Base-by-base conservation (phyloP, 1,139 yeast species). In the Geotrichum citri-aurantii region DNA sequence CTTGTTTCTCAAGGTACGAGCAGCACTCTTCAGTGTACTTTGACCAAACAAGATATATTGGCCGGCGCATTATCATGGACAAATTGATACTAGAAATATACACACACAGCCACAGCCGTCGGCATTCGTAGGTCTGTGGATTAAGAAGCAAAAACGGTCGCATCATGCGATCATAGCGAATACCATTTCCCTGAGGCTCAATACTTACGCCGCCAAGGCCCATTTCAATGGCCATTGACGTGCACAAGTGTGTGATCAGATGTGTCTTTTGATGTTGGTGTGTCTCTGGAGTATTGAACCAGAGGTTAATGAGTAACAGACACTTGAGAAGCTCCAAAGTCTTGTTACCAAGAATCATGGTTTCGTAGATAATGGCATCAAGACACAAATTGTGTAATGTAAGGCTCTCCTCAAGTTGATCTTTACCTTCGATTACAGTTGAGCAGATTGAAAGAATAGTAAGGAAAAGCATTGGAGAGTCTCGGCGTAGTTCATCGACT, bases 231-330 rank as follows among this genome's bases (percentile, higher is more conserved):
- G 88, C 79, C 72, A 90, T 76, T 2, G 85, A 78, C n/a, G 86
- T 83, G 56, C 90, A 82, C 31, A 88, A 74, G 10, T 82, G 77
- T 59, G 84, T 82, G 64, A 88, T 77, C 58, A 88, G 73, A 68
- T 88, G 93, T 64, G 85, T 85, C 56, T 95, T 80, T 60, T 95
- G 81, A 65, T 87, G 87, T 64, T 84, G 86, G 64, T 88, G 87
- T 64, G 88, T 75, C 71, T 89, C 96, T 0, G 96, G 89, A 5
- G 88, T 82, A 65, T 86, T 88, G 69, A 89, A 89, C 95, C 96
- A 91, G 37, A 85, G 72, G 47, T 87, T 80, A 56, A 88, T 73
- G 2, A 88, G 67, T 29, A 87, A 67, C 52, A 88, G 72, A 19
- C 85, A 75, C 68, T 86, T 85, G 50, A 89, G 73, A 55, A 89